These are phyloP conservation scores for Fusarium stilboides DNA, from an alignment of 2,329 filamentous ascomycete genomes.

Conservation along the genomic window DNA sequence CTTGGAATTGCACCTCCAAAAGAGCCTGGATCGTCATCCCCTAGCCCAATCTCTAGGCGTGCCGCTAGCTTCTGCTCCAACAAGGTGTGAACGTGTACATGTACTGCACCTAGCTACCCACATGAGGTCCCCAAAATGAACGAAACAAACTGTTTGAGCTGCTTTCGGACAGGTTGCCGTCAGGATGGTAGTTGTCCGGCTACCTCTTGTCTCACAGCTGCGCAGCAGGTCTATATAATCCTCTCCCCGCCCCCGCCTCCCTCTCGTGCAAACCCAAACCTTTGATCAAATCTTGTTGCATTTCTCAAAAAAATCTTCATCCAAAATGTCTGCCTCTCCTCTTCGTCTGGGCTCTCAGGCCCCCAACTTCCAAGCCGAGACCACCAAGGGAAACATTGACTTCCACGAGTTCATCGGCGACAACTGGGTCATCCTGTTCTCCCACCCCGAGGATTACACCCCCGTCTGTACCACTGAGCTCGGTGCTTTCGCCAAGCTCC, in stretches of 20 bases:
- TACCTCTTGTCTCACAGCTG: background rate
- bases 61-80: constrained; percentile 27
- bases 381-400: constrained; percentile 82
- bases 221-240: constrained; percentile 37
- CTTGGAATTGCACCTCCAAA: constrained; percentile 11
- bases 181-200: constrained; percentile 8
- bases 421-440: constrained; percentile 88
- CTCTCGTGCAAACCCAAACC: background rate
- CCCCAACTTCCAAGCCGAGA: constrained; percentile 88
- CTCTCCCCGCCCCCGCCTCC: constrained; percentile 5
- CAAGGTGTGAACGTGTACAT: constrained; percentile 21
- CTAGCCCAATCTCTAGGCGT: constrained; percentile 17
- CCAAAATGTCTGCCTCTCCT: constrained; percentile 52
- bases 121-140: constrained; percentile 3
- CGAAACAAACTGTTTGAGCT: constrained; percentile 5
- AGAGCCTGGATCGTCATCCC: constrained; percentile 33
- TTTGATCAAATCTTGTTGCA: constrained; percentile 4
- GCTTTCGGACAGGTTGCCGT: background rate
- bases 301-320: background rate
- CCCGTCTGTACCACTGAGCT: constrained; percentile 97
- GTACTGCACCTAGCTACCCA: constrained; percentile 14
- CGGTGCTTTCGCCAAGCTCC: constrained; percentile 90
- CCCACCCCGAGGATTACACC: constrained; percentile 91
- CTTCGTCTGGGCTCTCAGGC: constrained; percentile 77
- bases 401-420: constrained; percentile 87